Evolutionary conservation across 345 rosid genomes (phyloP).

Genomic region (Citrus glauca): DNA sequence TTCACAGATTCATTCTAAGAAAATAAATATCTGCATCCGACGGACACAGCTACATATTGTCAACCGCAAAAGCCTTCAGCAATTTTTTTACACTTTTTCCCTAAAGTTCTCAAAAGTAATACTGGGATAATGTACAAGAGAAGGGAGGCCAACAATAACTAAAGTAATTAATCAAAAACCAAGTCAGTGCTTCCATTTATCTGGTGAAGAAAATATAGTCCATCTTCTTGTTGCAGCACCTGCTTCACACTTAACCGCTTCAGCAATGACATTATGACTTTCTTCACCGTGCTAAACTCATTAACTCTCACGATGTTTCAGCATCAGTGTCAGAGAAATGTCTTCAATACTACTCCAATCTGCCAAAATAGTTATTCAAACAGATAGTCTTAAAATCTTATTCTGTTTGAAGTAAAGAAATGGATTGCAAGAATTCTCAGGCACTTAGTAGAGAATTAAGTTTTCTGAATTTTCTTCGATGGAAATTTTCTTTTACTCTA

Average conservation of each 20-base stretch:
- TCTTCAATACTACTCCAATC: not conserved
- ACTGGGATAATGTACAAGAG: not conserved
- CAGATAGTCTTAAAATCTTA: not conserved
- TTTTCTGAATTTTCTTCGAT: not conserved
- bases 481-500: not conserved
- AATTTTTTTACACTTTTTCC: not conserved
- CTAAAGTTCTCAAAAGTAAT: not conserved
- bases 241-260: constrained; percentile 3
- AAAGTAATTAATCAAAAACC: not conserved
- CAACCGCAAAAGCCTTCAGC: not conserved
- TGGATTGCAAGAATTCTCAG: not conserved
- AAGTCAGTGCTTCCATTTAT: not conserved
- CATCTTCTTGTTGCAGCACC: not conserved
- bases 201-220: not conserved
- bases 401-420: not conserved
- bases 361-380: not conserved
- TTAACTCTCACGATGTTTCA: not conserved
- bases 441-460: too few species aligned
- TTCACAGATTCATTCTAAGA: not conserved
- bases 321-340: not conserved
- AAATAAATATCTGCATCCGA: not conserved
- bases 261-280: not conserved
- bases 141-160: not conserved
- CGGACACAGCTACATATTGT: not conserved
- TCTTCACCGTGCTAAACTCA: not conserved